Percentiles rank a stretch among this genome's conserved stretches.
phyloP scores from a whole-genome alignment of 2,329 filamentous ascomycete genomes.

The Fusarium veterinarium region DNA sequence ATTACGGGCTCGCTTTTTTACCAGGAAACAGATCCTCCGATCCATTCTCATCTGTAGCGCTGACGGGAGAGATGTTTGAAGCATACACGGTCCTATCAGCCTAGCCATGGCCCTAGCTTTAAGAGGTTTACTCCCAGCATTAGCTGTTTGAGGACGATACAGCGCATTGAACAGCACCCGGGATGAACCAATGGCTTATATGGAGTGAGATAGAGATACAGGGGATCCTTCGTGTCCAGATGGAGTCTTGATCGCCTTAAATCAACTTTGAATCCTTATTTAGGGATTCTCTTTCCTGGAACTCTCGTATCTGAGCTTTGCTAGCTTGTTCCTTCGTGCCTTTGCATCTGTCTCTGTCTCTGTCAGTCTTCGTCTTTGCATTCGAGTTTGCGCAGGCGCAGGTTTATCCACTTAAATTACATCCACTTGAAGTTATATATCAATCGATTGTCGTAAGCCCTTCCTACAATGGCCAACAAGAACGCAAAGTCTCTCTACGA shows the following conservation, averaged over 20 bases:
- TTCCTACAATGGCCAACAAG: slow-evolving; percentile 33
- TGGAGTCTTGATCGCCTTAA: slow-evolving; percentile 3
- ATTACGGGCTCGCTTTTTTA: slow-evolving; percentile 13
- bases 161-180: neutral
- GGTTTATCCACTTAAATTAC: neutral
- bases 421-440: neutral
- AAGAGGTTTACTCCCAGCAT: neutral
- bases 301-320: neutral
- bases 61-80: neutral
- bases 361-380: neutral
- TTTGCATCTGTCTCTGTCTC: neutral
- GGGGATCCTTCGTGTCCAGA: slow-evolving; percentile 16
- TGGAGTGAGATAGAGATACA: slow-evolving; percentile 13
- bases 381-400: neutral
- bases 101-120: slow-evolving; percentile 10
- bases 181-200: neutral
- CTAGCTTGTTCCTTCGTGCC: neutral
- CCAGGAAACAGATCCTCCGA: slow-evolving; percentile 28
- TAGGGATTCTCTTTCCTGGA: neutral
- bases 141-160: slow-evolving; percentile 12
- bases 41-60: slow-evolving; percentile 5
- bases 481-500: slow-evolving; percentile 34
- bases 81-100: slow-evolving; percentile 12
- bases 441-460: neutral
- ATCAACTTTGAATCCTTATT: slow-evolving; percentile 6